These are phyloP conservation scores for Phellinidium pouzarii DNA, from an alignment of 1,284 basidiomycete genomes.

Conservation along the genomic window DNA sequence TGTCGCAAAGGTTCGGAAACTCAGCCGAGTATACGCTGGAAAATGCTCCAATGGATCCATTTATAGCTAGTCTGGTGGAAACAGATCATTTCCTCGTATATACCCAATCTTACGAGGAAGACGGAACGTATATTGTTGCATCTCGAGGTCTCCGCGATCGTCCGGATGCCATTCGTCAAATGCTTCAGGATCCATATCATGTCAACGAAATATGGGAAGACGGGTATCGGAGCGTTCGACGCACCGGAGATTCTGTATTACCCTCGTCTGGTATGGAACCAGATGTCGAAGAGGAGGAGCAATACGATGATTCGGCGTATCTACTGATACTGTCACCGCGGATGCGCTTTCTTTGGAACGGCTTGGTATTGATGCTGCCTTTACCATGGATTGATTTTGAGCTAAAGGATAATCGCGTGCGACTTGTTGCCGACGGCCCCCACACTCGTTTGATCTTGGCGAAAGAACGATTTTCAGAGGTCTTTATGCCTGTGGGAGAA, in stretches of 20 bases:
- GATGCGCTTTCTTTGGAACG: conserved; percentile 90
- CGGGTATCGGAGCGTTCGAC: conserved; percentile 37
- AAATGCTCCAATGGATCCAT: conserved; percentile 69
- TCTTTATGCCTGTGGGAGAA: conserved; percentile 55
- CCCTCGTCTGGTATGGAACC: conserved; percentile 39
- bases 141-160: conserved; percentile 77
- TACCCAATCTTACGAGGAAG: conserved; percentile 82
- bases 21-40: conserved; percentile 92
- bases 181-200: conserved; percentile 83
- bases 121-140: conserved; percentile 92
- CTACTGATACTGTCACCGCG: conserved; percentile 85
- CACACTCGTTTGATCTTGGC: conserved; percentile 69
- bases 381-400: conserved; percentile 72
- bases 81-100: conserved; percentile 95
- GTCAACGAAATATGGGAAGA: conserved; percentile 58
- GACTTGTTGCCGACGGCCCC: conserved; percentile 85
- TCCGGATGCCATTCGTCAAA: conserved; percentile 75
- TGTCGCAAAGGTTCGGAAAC: conserved; percentile 88
- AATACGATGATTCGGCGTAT: conserved; percentile 47
- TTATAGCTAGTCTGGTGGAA: conserved; percentile 77
- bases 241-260: conserved; percentile 27
- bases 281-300: conserved; percentile 46
- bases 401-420: conserved; percentile 75
- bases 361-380: conserved; percentile 72
- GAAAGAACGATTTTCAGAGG: conserved; percentile 72